Evolutionary conservation across 2,329 filamentous ascomycete species (phyloP).

Genomic region (Annulohypoxylon truncatum): DNA sequence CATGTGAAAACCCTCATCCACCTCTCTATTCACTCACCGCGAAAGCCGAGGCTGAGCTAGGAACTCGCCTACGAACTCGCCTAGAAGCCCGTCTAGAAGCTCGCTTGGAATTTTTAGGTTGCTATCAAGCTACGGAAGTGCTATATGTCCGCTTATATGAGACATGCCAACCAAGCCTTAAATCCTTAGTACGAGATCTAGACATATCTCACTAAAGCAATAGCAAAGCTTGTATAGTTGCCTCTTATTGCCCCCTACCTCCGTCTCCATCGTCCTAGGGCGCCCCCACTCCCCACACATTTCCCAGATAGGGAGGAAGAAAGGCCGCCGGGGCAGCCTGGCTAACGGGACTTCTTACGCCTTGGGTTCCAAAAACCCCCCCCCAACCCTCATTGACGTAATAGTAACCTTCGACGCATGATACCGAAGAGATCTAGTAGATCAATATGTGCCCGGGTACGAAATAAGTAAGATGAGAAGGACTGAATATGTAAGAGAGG

Average conservation of each 20-base stretch:
- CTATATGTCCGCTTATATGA: slow-evolving; percentile 3
- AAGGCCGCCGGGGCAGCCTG: not conserved
- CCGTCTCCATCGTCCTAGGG: slow-evolving; percentile 1
- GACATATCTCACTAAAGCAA: slow-evolving; percentile 3
- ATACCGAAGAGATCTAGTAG: not conserved
- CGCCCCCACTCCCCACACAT: slow-evolving; percentile 38
- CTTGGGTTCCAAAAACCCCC: not conserved
- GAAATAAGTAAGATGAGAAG: not conserved
- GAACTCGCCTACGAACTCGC: not conserved
- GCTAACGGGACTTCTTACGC: not conserved
- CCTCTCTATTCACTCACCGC: not conserved
- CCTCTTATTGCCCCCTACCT: slow-evolving; percentile 10
- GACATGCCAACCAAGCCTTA: not conserved
- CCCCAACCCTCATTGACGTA: slow-evolving; percentile 3
- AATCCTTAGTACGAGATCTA: not conserved
- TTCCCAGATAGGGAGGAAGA: slow-evolving; percentile 39
- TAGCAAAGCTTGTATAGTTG: slow-evolving; percentile 4
- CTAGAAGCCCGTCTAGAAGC: not conserved
- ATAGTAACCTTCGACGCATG: slow-evolving; percentile 3
- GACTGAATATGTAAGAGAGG: slow-evolving; percentile 1
- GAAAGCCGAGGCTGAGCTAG: slow-evolving; percentile 3
- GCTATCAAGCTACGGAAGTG: not conserved
- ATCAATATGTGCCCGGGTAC: slow-evolving; percentile 4
- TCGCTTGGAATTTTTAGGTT: not conserved
- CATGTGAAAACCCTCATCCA: not conserved